These are phyloP conservation scores for Geosmithia putterillii DNA, from an alignment of 2,329 filamentous ascomycete genomes.

Conservation along the genomic window DNA sequence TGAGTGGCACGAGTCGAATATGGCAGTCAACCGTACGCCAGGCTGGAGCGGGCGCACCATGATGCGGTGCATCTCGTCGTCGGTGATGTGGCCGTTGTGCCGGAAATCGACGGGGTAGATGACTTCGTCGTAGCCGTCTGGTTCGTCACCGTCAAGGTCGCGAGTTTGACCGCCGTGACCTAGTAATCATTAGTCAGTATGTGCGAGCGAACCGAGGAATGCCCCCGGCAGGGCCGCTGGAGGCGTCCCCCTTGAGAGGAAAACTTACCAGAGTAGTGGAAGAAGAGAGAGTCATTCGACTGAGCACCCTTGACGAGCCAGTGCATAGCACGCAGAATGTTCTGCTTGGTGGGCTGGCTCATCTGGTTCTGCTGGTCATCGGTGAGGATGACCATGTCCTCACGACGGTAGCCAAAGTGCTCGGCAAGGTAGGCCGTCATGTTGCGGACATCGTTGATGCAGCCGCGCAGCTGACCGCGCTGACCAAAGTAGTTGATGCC, in stretches of 20 bases:
- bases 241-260: too few species aligned
- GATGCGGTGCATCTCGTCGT: conserved; percentile 71
- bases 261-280: conserved; percentile 79
- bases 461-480: conserved; percentile 78
- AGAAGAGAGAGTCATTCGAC: conserved; percentile 90
- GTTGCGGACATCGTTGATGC: conserved; percentile 96
- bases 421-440: conserved; percentile 86
- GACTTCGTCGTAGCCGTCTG: conserved; percentile 72
- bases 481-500: conserved; percentile 97
- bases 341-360: conserved; percentile 92
- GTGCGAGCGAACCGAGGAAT: neutral
- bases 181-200: conserved; percentile 12
- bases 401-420: conserved; percentile 82
- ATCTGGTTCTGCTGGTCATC: conserved; percentile 96
- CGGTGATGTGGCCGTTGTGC: conserved; percentile 67
- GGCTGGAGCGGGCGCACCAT: conserved; percentile 47
- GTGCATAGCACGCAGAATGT: conserved; percentile 92
- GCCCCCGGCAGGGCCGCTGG: too few species aligned
- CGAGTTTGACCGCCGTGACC: conserved; percentile 73
- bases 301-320: conserved; percentile 92
- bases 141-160: conserved; percentile 68
- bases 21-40: conserved; percentile 48
- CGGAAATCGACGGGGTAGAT: conserved; percentile 77
- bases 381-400: conserved; percentile 94
- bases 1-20: conserved; percentile 56